Percentiles rank a stretch among this genome's conserved stretches.
Conservation (phyloP, 164 flowering plant species). For the Amborella trichopoda region DNA sequence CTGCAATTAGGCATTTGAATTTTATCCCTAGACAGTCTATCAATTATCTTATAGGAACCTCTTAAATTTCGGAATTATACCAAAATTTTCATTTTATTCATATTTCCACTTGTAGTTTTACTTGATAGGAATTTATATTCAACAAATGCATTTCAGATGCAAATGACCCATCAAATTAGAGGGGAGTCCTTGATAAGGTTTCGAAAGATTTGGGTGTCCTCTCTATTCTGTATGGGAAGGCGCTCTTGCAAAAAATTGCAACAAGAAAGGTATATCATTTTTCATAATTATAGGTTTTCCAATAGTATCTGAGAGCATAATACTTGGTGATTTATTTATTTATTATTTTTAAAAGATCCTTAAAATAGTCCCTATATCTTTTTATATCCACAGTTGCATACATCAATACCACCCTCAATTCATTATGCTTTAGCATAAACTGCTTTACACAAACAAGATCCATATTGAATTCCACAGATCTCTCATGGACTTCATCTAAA, state of each 20-base stretch:
- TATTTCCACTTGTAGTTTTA: slow-evolving; percentile 18
- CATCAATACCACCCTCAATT: slow-evolving; percentile 92
- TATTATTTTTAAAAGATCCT: no score
- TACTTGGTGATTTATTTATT: no score
- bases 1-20: no score
- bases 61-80: no score
- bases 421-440: slow-evolving; percentile 52
- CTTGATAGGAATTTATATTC: slow-evolving; percentile 12
- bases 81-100: no score
- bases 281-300: not conserved
- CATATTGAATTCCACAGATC: slow-evolving; percentile 97
- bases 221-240: slow-evolving; percentile 88
- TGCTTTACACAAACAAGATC: slow-evolving; percentile 94
- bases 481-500: slow-evolving; percentile 98
- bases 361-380: slow-evolving; percentile 80
- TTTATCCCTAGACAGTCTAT: no score
- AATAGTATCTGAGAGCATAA: no score
- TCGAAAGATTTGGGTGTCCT: slow-evolving; percentile 55
- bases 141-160: slow-evolving; percentile 12
- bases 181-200: slow-evolving; percentile 4
- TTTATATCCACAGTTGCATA: slow-evolving; percentile 88
- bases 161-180: not conserved
- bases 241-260: slow-evolving; percentile 89
- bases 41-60: no score
- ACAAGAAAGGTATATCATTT: slow-evolving; percentile 62